These are phyloP conservation scores for Alnus glutinosa DNA, from an alignment of 306 rosid genomes.

Conservation along the genomic window DNA sequence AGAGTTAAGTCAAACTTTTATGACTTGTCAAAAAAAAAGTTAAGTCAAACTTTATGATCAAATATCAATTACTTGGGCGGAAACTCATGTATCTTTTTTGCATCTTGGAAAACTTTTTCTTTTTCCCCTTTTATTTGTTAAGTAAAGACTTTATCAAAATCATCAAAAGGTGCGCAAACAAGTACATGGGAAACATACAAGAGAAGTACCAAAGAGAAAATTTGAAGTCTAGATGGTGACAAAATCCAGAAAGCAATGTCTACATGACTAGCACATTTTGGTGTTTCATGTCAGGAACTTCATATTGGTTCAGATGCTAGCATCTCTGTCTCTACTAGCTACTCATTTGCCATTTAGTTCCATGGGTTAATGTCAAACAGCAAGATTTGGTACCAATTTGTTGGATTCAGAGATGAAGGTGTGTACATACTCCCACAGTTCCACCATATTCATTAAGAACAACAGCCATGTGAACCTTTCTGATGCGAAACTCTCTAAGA, in stretches of 20 bases:
- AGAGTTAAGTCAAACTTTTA: not conserved
- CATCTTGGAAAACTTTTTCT: not conserved
- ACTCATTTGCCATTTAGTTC: constrained; percentile 16
- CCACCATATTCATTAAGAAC: constrained; percentile 99
- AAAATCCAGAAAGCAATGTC: not conserved
- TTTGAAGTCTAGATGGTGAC: not conserved
- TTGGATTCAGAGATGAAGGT: constrained; percentile 12
- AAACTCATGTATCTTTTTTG: constrained; percentile 2
- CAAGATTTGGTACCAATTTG: constrained; percentile 17
- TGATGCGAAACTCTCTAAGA: constrained; percentile 96
- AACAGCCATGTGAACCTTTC: constrained; percentile 99
- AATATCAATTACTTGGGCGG: constrained; percentile 4
- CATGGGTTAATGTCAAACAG: constrained; percentile 25
- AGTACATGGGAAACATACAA: not conserved
- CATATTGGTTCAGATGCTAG: not conserved
- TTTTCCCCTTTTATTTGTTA: not conserved
- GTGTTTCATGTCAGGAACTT: not conserved
- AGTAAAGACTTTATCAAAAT: not conserved
- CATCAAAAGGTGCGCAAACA: not conserved
- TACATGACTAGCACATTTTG: not conserved
- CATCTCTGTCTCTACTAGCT: not conserved
- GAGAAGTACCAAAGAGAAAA: not conserved
- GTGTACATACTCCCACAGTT: constrained; percentile 87
- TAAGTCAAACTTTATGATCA: constrained; percentile 7
- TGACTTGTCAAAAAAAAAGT: not conserved